Conservation (phyloP, 1,139 yeast genomes). For the Nadsonia starkeyi-henricii region DNA sequence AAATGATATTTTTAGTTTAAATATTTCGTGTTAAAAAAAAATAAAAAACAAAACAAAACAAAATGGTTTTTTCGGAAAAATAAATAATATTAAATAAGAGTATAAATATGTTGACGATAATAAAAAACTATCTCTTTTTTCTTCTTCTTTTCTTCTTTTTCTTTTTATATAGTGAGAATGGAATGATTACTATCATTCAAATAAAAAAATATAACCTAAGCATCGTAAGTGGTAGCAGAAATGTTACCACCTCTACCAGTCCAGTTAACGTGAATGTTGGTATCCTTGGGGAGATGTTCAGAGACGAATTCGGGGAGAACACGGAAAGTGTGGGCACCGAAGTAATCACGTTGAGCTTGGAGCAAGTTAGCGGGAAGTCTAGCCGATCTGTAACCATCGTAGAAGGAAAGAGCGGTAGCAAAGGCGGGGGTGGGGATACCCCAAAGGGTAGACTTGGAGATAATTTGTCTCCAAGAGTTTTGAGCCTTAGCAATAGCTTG, state of each 20-base stretch:
- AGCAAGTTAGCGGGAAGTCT: conserved; percentile 93
- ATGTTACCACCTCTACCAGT: conserved; percentile 98
- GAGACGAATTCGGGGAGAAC: conserved; percentile 79
- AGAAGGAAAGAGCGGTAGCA: conserved; percentile 92
- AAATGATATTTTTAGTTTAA: too few relatives aligned
- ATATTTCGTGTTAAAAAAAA: too few relatives aligned
- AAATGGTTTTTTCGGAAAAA: too few relatives aligned
- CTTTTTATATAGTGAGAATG: neutral
- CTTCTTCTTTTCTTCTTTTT: neutral
- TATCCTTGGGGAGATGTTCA: conserved; percentile 60
- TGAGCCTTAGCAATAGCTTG: conserved; percentile 89
- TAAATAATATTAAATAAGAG: neutral
- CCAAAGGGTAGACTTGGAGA: conserved; percentile 60
- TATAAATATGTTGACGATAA: neutral
- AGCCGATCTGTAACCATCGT: conserved; percentile 97
- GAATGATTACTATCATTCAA: neutral
- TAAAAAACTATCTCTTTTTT: neutral
- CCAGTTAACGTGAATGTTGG: conserved; percentile 95
- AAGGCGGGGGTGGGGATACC: conserved; percentile 98
- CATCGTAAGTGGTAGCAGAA: conserved; percentile 87
- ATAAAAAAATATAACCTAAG: conserved; percentile 31
- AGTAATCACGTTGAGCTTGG: conserved; percentile 99
- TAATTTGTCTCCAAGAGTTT: conserved; percentile 85
- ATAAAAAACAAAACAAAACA: too few relatives aligned
- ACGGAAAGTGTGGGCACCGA: conserved; percentile 98